phyloP scores from a whole-genome alignment of 2,329 filamentous ascomycete genomes.

The Thelonectria olida region DNA sequence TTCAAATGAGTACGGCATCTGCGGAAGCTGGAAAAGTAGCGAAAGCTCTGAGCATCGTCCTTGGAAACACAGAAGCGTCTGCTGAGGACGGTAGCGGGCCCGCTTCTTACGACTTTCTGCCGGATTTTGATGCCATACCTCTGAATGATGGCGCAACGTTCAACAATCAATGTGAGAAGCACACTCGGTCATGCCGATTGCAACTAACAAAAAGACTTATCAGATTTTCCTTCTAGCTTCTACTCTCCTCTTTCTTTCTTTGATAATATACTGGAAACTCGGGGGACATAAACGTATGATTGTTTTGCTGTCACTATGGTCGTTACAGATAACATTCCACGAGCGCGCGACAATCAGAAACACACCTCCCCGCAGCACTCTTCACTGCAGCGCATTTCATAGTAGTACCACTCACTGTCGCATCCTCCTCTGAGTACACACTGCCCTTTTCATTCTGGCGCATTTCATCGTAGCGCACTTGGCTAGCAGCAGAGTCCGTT shows the following conservation, averaged over 20 bases:
- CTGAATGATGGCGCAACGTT: slow-evolving; percentile 14
- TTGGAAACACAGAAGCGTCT: slow-evolving; percentile 20
- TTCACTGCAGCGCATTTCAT: too few relatives aligned
- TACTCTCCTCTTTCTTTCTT: slow-evolving; percentile 24
- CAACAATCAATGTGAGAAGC: slow-evolving; percentile 28
- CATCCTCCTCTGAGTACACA: too few relatives aligned
- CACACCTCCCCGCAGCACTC: too few relatives aligned
- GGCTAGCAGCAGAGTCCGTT: too few relatives aligned
- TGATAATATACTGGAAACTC: slow-evolving; percentile 24
- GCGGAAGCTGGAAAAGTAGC: slow-evolving; percentile 26
- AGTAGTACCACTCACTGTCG: too few relatives aligned
- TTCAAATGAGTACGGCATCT: slow-evolving; percentile 21
- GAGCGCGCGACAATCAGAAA: too few relatives aligned
- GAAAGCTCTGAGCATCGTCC: slow-evolving; percentile 24
- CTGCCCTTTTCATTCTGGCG: too few relatives aligned
- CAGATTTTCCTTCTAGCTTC: slow-evolving; percentile 24
- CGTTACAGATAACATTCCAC: background rate
- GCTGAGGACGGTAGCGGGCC: background rate
- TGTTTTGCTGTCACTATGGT: slow-evolving; percentile 14
- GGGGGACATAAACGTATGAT: slow-evolving; percentile 17
- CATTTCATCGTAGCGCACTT: too few relatives aligned
- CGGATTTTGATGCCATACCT: slow-evolving; percentile 18
- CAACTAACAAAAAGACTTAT: slow-evolving; percentile 17
- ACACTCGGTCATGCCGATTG: slow-evolving; percentile 2
- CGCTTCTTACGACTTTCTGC: slow-evolving; percentile 15